Evolutionary conservation across 331 rosid species (phyloP).

Genomic region (Pyrus hybrid): DNA sequence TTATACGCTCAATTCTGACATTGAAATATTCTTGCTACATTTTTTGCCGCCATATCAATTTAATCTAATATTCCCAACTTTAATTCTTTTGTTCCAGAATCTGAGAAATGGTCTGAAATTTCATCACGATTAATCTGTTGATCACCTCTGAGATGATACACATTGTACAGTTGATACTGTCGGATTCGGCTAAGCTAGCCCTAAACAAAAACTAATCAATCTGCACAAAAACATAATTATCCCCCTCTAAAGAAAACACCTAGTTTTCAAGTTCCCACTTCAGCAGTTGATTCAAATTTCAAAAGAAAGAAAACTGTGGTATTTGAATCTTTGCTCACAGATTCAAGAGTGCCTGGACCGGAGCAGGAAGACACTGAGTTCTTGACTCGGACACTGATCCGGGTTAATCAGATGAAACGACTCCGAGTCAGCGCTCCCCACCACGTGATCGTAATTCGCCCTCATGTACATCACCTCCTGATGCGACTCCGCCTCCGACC

Average conservation of each 20-base stretch:
- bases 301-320: neutral
- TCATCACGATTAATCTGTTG: neutral
- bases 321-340: neutral
- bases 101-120: neutral
- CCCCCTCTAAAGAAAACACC: constrained; percentile 22
- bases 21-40: no score
- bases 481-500: constrained; percentile 27
- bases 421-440: constrained; percentile 68
- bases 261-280: constrained; percentile 18
- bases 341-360: constrained; percentile 37
- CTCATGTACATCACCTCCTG: constrained; percentile 80
- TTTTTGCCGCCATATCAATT: no score
- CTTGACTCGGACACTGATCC: constrained; percentile 78
- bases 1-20: no score
- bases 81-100: no score
- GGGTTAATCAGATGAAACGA: constrained; percentile 89
- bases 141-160: neutral
- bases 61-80: no score
- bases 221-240: neutral
- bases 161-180: neutral
- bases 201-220: constrained; percentile 13
- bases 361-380: constrained; percentile 90
- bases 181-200: constrained; percentile 1
- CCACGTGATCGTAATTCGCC: constrained; percentile 81
- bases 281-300: neutral